phyloP scores from a whole-genome alignment of 257 asterid species.

The Agastache rugosa region DNA sequence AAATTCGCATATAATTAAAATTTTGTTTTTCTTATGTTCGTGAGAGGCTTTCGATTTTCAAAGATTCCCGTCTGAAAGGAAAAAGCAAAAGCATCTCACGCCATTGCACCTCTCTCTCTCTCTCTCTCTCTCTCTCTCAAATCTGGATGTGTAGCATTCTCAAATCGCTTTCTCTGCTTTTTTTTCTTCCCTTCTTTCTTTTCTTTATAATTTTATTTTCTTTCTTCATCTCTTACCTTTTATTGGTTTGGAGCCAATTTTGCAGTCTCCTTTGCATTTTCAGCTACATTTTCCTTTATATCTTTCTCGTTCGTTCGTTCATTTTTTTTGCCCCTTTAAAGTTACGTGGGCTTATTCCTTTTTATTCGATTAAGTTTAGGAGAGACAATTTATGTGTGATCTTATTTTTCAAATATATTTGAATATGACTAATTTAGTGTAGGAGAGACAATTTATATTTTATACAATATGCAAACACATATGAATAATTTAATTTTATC shows the following conservation, averaged over 20 bases:
- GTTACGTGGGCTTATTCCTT: neutral
- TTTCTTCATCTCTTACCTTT: conserved; percentile 11
- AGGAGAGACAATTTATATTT: too few species aligned
- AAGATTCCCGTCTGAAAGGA: conserved; percentile 69
- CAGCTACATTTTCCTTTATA: conserved; percentile 20
- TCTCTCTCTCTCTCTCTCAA: conserved; percentile 33
- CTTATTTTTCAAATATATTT: neutral
- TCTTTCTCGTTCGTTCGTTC: neutral
- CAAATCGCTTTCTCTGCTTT: conserved; percentile 65
- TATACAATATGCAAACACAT: too few species aligned
- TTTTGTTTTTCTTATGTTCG: conserved; percentile 23
- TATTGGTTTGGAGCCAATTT: conserved; percentile 24
- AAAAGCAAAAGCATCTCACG: conserved; percentile 78
- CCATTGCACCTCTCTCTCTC: conserved; percentile 43
- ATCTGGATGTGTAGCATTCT: conserved; percentile 41
- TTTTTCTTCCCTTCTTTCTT: conserved; percentile 15
- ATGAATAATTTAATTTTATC: too few species aligned
- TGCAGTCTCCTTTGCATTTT: conserved; percentile 45
- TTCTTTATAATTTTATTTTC: neutral
- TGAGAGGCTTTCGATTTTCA: conserved; percentile 52
- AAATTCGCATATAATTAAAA: neutral
- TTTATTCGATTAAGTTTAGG: neutral
- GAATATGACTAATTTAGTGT: too few species aligned
- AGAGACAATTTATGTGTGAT: neutral
- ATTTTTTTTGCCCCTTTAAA: neutral